These are phyloP conservation scores for Anaeromyces robustus DNA, from an alignment of 192 early-diverging fungal species.

Conservation along the genomic window DNA sequence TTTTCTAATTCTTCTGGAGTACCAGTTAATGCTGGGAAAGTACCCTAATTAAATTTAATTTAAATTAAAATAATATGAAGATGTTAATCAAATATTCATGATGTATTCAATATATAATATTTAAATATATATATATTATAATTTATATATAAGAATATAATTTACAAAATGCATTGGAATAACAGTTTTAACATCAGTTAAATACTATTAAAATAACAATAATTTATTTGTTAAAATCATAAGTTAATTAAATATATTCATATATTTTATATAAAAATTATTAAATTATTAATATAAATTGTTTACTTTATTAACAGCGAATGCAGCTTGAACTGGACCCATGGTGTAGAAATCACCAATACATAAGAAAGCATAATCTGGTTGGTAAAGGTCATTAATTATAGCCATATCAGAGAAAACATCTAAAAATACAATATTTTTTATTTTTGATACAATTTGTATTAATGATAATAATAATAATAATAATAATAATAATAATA, in stretches of 20 bases:
- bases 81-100: no score
- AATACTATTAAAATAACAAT: not conserved
- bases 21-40: not conserved
- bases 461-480: no score
- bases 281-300: no score
- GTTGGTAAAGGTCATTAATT: not conserved
- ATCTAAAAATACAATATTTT: not conserved
- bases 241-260: no score
- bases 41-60: not conserved
- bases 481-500: no score
- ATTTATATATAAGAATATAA: no score
- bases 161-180: not conserved
- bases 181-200: not conserved
- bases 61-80: not conserved
- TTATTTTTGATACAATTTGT: no score
- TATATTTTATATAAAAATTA: no score
- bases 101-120: no score
- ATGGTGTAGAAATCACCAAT: not conserved
- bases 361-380: not conserved
- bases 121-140: no score
- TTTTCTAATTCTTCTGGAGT: not conserved
- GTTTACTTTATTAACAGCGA: not conserved
- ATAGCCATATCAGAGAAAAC: not conserved
- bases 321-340: not conserved
- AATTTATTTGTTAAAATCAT: no score